Conservation (phyloP, 1,139 yeast genomes). For the Barnettozyma hawaiiensis region DNA sequence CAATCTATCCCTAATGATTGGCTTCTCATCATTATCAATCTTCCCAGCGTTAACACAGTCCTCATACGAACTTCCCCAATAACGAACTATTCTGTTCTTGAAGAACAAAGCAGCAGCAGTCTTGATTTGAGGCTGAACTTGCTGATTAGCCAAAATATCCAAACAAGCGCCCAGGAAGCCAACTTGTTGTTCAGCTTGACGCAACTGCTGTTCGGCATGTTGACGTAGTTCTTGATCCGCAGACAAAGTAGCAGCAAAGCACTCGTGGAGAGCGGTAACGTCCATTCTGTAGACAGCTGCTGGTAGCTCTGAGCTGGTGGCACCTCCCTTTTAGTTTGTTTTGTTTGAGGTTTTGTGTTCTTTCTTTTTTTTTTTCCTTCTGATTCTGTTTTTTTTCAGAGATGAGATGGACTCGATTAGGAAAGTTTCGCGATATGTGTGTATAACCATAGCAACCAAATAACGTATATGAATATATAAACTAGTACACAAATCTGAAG, state of each 20-base stretch:
- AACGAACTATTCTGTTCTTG: slow-evolving; percentile 64
- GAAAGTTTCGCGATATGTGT: background rate
- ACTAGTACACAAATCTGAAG: slow-evolving; percentile 35
- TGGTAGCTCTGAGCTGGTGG: too few relatives aligned
- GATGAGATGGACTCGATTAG: background rate
- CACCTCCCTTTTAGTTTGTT: too few relatives aligned
- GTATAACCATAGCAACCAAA: background rate
- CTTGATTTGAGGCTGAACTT: slow-evolving; percentile 52
- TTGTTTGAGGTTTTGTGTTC: slow-evolving; percentile 1
- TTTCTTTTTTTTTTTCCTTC: background rate
- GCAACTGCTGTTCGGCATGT: slow-evolving; percentile 65
- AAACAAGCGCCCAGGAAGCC: slow-evolving; percentile 85
- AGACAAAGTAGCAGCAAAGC: slow-evolving; percentile 78
- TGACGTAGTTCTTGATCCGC: slow-evolving; percentile 58
- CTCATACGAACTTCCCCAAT: slow-evolving; percentile 47
- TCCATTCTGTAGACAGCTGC: slow-evolving; percentile 53
- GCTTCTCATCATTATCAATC: slow-evolving; percentile 67
- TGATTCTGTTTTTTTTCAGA: background rate
- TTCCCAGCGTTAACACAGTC: slow-evolving; percentile 27
- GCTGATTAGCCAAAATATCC: slow-evolving; percentile 57
- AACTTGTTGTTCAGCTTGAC: slow-evolving; percentile 46
- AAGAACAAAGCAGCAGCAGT: slow-evolving; percentile 84
- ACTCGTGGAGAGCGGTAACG: slow-evolving; percentile 56
- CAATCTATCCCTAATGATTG: slow-evolving; percentile 56
- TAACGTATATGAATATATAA: background rate